Evolutionary conservation across 1,284 basidiomycete species (phyloP).

Genomic region (Cutaneotrichosporon cavernicola): DNA sequence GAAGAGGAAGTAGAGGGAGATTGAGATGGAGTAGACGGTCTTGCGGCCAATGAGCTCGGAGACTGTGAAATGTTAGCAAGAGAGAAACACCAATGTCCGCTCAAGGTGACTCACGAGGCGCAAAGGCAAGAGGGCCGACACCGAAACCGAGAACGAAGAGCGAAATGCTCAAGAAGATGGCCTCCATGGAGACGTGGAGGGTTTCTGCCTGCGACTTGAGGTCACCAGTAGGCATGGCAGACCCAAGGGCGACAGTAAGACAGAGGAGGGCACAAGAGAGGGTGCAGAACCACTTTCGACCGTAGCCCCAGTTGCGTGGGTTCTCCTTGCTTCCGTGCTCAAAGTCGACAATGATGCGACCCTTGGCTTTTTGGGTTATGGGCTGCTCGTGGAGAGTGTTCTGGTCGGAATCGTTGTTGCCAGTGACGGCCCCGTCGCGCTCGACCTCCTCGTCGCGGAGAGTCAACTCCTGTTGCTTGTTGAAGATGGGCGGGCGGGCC

Average conservation of each 20-base stretch:
- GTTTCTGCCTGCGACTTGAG: slow-evolving; percentile 43
- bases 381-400: slow-evolving; percentile 9
- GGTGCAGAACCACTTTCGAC: slow-evolving; percentile 41
- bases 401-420: slow-evolving; percentile 10
- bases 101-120: slow-evolving; percentile 29
- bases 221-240: slow-evolving; percentile 55
- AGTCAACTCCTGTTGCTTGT: slow-evolving; percentile 29
- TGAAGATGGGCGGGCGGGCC: slow-evolving; percentile 40
- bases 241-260: slow-evolving; percentile 51
- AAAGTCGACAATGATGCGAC: slow-evolving; percentile 37
- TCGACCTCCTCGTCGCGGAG: slow-evolving; percentile 34
- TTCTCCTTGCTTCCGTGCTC: slow-evolving; percentile 34
- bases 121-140: slow-evolving; percentile 52
- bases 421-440: slow-evolving; percentile 14
- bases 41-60: slow-evolving; percentile 50
- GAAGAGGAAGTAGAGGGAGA: slow-evolving; percentile 54
- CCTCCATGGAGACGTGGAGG: slow-evolving; percentile 52
- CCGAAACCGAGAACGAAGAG: slow-evolving; percentile 57
- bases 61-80: slow-evolving; percentile 20
- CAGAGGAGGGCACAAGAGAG: slow-evolving; percentile 37
- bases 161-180: slow-evolving; percentile 51
- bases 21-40: slow-evolving; percentile 52
- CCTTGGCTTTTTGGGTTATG: slow-evolving; percentile 23
- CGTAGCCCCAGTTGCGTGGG: slow-evolving; percentile 40
- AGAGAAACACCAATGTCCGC: background rate